Evolutionary conservation across 1,284 basidiomycete species (phyloP), one percentile per base, ranked within the genome.

Genomic region (Boletus holoroseus): DNA sequence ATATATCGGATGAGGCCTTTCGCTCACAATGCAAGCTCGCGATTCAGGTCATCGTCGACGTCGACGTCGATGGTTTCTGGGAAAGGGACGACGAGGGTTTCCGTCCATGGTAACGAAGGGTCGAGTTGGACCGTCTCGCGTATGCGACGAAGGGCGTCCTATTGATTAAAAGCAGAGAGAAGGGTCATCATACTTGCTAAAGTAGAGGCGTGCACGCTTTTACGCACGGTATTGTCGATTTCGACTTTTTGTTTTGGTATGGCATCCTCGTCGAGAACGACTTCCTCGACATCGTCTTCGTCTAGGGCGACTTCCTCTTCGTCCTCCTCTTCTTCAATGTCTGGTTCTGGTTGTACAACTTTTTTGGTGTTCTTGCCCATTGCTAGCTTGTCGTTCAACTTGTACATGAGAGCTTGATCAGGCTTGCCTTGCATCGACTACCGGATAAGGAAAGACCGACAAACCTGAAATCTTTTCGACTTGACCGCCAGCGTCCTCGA

Each of bases 1-100:
- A 31, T 30, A 18, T 46, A 24, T 41, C 44, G 11, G 16, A 42
- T 4, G 42, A 12, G 28, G 28, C 75, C 1, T 12, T 16, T 26
- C 12, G 7, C 88, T 55, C 67, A 94, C 91, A 98, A 97, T 8
- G 91, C 88, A 40, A 96, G 81, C 72, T 98, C 95, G 53, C 95
- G 86, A 61, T 91, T 88, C 28, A 99, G 75, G 70, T 98, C 94
- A 64, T 95, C 88, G 49, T 89, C 72, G 16, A 92, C 84, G 61
- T 91, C 88, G 8, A 89, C 86, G 2, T 88, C 79, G 48, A 91
- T 82, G 16, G 76, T 76, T 51, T 87, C 75, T 13, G 88, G 85
- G 64, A 86, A 92, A 40, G 83, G 76, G 5, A 94, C 64, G 2
- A 80, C 76, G 11, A 96, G 75, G 0, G 88, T 92, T 67, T 95